Base-by-base conservation (phyloP, 2,329 filamentous ascomycete genomes). In the Cercospora berteroae region DNA sequence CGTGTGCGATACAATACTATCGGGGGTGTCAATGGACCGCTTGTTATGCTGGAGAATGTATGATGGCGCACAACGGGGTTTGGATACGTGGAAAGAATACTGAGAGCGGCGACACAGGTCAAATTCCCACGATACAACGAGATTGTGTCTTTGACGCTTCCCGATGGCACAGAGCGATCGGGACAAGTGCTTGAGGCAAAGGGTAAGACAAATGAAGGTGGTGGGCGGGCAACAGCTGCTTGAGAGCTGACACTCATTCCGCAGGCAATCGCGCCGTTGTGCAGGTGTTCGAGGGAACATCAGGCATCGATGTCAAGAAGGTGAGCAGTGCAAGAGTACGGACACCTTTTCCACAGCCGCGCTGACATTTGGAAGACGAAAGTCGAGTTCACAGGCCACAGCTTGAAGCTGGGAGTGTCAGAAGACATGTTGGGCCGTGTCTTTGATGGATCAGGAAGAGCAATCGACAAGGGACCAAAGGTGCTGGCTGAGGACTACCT, bases 401-500 rank as follows among this genome's bases (percentile, higher is more conserved):
- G 92, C 84, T 85, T 99, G 84, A 98, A 98, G 88, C 91, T 99
- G 63, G 95, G 95, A 81, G 95, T 99, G 68, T 98, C 95, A 62
- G 96, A 99, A 84, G 95, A 99, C 85, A 99, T 99, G 95, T 83
- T 99, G 82, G 95, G 95, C 73, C 94, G 96, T 84, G 93, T 98
- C 81, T 99, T 99, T 79, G 94, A 99, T 84, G 95, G 95, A 77
- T 98, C 95, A 69, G 95, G 95, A 79, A 91, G 94, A 81, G 92
- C 96, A 75, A 99, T 99, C 80, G 95, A 99, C 84, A 99, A 98
- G 85, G 95, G 96, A 64, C 95, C 95, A 69, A 98, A 97, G 85
- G 95, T 99, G 76, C 84, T 99, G 72, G 94, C 95, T 62, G 95
- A 99, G 82, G 95, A 99, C 76, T 99, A 96, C 81, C 86, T 99